Evolutionary conservation across 352 stramenopile species (phyloP).

Genomic region (Pythium plurisporium): DNA sequence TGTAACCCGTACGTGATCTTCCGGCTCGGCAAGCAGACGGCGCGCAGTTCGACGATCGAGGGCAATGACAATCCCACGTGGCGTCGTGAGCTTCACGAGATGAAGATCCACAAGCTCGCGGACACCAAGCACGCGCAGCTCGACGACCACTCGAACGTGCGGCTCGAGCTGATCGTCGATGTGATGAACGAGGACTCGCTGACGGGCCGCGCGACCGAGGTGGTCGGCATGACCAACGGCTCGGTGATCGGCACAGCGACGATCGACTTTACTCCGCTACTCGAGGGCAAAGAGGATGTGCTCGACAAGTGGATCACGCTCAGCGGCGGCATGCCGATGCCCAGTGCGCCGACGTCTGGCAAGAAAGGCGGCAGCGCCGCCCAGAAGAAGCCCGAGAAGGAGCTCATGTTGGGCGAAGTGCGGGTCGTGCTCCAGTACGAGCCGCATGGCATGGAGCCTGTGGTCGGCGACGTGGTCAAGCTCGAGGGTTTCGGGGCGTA

Average conservation of each 20-base stretch:
- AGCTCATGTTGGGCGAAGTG: conserved; percentile 64
- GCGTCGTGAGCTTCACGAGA: conserved; percentile 65
- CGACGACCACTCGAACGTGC: conserved; percentile 64
- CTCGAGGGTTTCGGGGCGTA: conserved; percentile 74
- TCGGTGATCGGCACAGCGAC: conserved; percentile 69
- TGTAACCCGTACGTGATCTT: conserved; percentile 87
- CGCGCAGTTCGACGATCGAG: conserved; percentile 63
- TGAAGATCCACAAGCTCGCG: conserved; percentile 65
- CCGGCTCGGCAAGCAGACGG: conserved; percentile 62
- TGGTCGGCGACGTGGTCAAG: conserved; percentile 67
- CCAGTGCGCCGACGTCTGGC: neutral
- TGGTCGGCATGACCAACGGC: conserved; percentile 69
- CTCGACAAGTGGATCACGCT: conserved; percentile 77
- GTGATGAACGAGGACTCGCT: conserved; percentile 82
- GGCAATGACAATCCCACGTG: conserved; percentile 72
- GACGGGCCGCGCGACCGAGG: conserved; percentile 69
- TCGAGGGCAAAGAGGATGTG: conserved; percentile 76
- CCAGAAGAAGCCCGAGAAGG: conserved; percentile 32
- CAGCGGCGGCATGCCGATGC: conserved; percentile 33
- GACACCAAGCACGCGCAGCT: conserved; percentile 49
- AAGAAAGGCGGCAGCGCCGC: conserved; percentile 9
- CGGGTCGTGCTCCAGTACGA: conserved; percentile 78
- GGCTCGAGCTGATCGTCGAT: conserved; percentile 69
- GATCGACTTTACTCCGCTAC: conserved; percentile 62
- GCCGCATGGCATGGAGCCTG: conserved; percentile 70